Percentiles rank a stretch among this genome's conserved stretches.
Evolutionary conservation across 1,139 yeast genomes (phyloP).

Genomic region (Candida dubliniensis): DNA sequence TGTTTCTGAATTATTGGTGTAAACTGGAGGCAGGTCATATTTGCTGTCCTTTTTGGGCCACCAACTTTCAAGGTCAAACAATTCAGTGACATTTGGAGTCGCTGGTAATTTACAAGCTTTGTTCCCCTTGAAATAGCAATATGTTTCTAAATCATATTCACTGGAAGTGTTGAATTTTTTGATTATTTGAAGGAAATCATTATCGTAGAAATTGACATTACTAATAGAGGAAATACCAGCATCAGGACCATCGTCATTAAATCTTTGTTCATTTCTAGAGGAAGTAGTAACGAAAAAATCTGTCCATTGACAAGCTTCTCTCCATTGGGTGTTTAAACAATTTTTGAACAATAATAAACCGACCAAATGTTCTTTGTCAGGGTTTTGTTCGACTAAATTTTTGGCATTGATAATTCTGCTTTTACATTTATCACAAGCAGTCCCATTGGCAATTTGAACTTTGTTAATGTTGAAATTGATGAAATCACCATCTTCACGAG

Average conservation of each 20-base stretch:
- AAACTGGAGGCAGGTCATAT: slow-evolving; percentile 26
- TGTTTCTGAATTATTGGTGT: slow-evolving; percentile 18
- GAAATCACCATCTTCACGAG: slow-evolving; percentile 30
- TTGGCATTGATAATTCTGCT: slow-evolving; percentile 33
- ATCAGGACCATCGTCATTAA: slow-evolving; percentile 18
- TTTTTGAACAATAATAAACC: slow-evolving; percentile 36
- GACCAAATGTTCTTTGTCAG: slow-evolving; percentile 37
- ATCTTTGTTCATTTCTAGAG: slow-evolving; percentile 32
- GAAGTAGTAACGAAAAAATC: slow-evolving; percentile 33
- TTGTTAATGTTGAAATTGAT: slow-evolving; percentile 26
- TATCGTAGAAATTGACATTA: slow-evolving; percentile 37
- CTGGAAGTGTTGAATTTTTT: slow-evolving; percentile 36
- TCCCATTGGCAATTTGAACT: slow-evolving; percentile 27
- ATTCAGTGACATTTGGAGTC: slow-evolving; percentile 25
- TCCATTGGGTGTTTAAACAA: slow-evolving; percentile 29
- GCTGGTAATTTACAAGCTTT: slow-evolving; percentile 38
- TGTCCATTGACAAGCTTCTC: slow-evolving; percentile 31
- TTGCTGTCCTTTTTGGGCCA: slow-evolving; percentile 33
- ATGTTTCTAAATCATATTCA: slow-evolving; percentile 35
- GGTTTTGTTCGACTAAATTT: slow-evolving; percentile 27
- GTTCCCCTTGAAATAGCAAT: slow-evolving; percentile 29
- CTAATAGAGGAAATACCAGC: slow-evolving; percentile 24
- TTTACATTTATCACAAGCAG: slow-evolving; percentile 38
- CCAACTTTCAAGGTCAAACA: slow-evolving; percentile 27
- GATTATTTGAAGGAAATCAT: slow-evolving; percentile 40